phyloP scores from a whole-genome alignment of 2,329 filamentous ascomycete genomes.

The Ilyonectria sp. region DNA sequence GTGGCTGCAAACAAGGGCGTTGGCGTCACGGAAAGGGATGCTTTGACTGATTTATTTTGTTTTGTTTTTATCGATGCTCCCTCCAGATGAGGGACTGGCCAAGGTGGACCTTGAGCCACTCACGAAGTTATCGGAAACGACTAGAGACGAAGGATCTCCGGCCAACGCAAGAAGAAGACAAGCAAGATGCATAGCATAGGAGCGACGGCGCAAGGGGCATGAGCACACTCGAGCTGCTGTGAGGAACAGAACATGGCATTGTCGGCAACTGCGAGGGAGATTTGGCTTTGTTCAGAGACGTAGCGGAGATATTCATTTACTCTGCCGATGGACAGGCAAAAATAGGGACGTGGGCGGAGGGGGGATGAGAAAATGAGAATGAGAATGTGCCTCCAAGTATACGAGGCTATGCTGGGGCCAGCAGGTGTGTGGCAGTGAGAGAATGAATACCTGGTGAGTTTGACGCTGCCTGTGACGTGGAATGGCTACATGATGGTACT shows the following conservation, averaged over 20 bases:
- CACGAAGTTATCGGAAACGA: constrained; percentile 15
- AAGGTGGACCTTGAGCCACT: constrained; percentile 12
- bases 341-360: neutral
- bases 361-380: neutral
- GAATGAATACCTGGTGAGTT: neutral
- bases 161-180: constrained; percentile 17
- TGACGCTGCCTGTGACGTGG: neutral
- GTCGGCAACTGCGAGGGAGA: neutral
- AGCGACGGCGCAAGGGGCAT: constrained; percentile 45
- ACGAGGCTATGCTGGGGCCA: neutral
- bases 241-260: constrained; percentile 8
- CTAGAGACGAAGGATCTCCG: constrained; percentile 23
- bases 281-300: constrained; percentile 7
- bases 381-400: neutral
- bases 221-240: constrained; percentile 8
- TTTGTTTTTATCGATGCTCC: constrained; percentile 32
- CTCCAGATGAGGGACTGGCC: constrained; percentile 27
- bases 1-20: constrained; percentile 14
- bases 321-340: neutral
- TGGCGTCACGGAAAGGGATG: constrained; percentile 23
- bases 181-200: constrained; percentile 46
- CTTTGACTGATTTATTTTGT: constrained; percentile 30
- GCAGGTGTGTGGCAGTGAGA: neutral
- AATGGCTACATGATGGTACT: neutral
- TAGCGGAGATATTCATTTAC: neutral